Base-by-base conservation (phyloP, 2,329 filamentous ascomycete species). In the Daldinia eschscholtzii region DNA sequence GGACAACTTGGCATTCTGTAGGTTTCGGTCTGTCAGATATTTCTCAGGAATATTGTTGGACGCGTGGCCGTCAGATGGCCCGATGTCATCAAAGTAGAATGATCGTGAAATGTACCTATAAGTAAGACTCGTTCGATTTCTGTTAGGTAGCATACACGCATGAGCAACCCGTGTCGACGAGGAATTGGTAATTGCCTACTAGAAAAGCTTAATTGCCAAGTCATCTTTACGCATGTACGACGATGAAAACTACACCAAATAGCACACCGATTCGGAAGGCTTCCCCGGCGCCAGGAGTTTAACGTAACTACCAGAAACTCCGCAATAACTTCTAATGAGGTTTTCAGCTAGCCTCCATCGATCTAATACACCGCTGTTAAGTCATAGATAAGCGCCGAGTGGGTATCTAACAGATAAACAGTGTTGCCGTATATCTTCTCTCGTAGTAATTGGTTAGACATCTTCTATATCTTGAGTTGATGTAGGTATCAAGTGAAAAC, bases 221-320 rank as follows among this genome's bases (percentile, higher is more conserved):
- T 52, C 26, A 30, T n/a, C 13, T 52, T 33, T 15, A 33, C 46
- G 18, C 28, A 26, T 18, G 46, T 52, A 52, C 46, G 15, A 18
- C 15, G 9, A 52, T 30, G 26, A 6, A 30, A 12, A 52, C 46
- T 33, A 33, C 1, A 52, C 46, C 46, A 13, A 52, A 33, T 18
- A 52, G 33, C 18, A 52, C 46, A 33, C 26, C 46, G 46, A 10
- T 26, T n/a, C 26, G 26, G 46, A n/a, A 10, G 26, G 15, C 15
- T 33, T 52, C 26, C 46, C 26, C 44, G 23, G 46, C 33, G 46
- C n/a, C n/a, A 30, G 46, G 46, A 52, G 46, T 48, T 48, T 52
- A 7, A 33, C n/a, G 28, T 33, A 23, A 23, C 20, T 23, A 48
- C 44, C 6, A 52, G 28, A 52, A 52, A 52, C 46, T 52, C 46